These are phyloP conservation scores for Polytolypa hystricis DNA, from an alignment of 2,329 filamentous ascomycete genomes.

Conservation along the genomic window DNA sequence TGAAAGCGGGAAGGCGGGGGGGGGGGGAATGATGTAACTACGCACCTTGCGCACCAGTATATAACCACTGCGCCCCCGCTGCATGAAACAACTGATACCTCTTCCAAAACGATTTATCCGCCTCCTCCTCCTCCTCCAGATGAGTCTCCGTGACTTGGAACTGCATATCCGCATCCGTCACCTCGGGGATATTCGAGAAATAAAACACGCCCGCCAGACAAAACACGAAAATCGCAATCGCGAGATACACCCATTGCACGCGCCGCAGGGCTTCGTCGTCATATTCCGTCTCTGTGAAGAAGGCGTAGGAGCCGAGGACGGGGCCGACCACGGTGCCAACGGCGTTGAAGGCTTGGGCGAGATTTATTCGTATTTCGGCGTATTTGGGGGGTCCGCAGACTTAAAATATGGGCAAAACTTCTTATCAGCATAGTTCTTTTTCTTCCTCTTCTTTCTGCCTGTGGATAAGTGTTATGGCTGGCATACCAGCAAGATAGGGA, in stretches of 20 bases:
- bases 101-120: conserved; percentile 52
- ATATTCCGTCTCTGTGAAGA: conserved; percentile 54
- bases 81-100: conserved; percentile 69
- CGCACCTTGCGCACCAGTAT: conserved; percentile 60
- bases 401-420: background rate
- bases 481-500: conserved; percentile 54
- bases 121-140: conserved; percentile 44
- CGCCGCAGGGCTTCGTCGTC: conserved; percentile 49
- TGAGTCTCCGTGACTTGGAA: conserved; percentile 48
- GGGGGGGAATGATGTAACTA: conserved; percentile 12
- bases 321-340: conserved; percentile 65
- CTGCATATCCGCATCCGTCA: conserved; percentile 59
- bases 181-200: conserved; percentile 57
- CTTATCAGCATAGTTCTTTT: background rate
- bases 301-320: conserved; percentile 60
- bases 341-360: conserved; percentile 68
- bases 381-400: conserved; percentile 66
- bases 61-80: conserved; percentile 66
- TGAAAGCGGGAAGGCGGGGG: no score
- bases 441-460: no score
- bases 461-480: no score
- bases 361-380: conserved; percentile 65
- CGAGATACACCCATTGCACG: conserved; percentile 74
- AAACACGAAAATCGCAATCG: conserved; percentile 62
- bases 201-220: conserved; percentile 56